Evolutionary conservation across 495 filamentous ascomycete genomes (phyloP).

Genomic region (Penicilliopsis zonata): DNA sequence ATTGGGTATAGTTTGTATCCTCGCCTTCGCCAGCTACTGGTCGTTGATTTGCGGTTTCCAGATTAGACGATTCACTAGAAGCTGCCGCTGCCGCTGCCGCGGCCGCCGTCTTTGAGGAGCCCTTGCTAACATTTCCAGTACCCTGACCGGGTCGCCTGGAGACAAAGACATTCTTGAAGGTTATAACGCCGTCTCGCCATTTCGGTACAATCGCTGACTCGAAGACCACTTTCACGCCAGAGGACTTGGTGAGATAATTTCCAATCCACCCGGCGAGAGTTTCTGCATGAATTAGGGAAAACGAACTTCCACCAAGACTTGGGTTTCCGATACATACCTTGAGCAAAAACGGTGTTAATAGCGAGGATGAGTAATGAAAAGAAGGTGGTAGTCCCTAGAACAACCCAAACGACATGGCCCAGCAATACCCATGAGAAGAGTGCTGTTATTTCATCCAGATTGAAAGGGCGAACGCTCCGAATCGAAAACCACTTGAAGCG

Average conservation of each 20-base stretch:
- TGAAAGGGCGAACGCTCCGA: slow-evolving; percentile 88
- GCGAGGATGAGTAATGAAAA: slow-evolving; percentile 81
- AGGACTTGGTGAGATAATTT: slow-evolving; percentile 90
- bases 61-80: slow-evolving; percentile 20
- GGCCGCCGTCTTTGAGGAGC: slow-evolving; percentile 73
- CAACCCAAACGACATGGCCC: slow-evolving; percentile 87
- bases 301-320: neutral
- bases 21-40: slow-evolving; percentile 43
- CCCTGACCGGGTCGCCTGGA: slow-evolving; percentile 79
- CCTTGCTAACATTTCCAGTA: slow-evolving; percentile 74
- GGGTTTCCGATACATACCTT: slow-evolving; percentile 42
- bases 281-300: slow-evolving; percentile 41
- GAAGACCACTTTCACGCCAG: slow-evolving; percentile 91
- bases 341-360: slow-evolving; percentile 93
- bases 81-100: slow-evolving; percentile 73
- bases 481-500: slow-evolving; percentile 98
- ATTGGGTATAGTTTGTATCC: slow-evolving; percentile 94
- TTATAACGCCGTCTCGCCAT: slow-evolving; percentile 89
- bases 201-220: slow-evolving; percentile 95
- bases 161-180: slow-evolving; percentile 93
- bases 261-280: slow-evolving; percentile 87
- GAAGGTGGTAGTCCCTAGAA: slow-evolving; percentile 93
- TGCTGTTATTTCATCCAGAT: slow-evolving; percentile 85
- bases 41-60: slow-evolving; percentile 10
- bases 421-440: slow-evolving; percentile 92